Evolutionary conservation across 768 basidiomycete species (phyloP), one percentile per base, ranked within the genome.

Genomic region (Russula brevipes): DNA sequence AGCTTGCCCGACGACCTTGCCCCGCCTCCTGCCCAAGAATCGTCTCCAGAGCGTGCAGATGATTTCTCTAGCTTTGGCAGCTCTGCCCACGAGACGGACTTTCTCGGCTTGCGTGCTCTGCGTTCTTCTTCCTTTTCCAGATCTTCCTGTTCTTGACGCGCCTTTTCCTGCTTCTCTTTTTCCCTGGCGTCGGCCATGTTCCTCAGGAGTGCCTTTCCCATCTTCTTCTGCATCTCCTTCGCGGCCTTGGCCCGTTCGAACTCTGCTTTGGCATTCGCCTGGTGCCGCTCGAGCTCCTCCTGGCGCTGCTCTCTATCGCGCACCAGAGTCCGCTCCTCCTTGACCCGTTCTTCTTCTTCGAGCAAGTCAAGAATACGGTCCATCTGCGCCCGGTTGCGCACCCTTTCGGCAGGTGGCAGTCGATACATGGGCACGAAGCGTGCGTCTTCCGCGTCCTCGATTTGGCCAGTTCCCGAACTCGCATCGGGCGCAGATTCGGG

Each of bases 141-240:
- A 7, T 75, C 70, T 55, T 76, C 72, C 56, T 74, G 70, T 1
- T 70, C 71, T 54, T 72, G 68, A 17, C 60, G 72, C n/a, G 61
- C 69, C 59, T 71, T 67, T 41, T 71, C 76, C 55, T 74, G 73
- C 35, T 77, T 75, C 41, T 75, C 79, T 42, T 74, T 69, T 59
- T 77, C 76, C 56, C 73, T 76, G 17, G 76, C 72, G 50, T 79
- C 73, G 6, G 77, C 73, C 59, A 81, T 70, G 60, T 79, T 79
- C 51, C 73, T 72, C 45, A 91, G 61, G 44, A 91, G 76, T 0
- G 87, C 84, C 67, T 80, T 84, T 2, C 88, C 89, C 87, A 92
- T 89, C 75, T 84, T 88, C 77, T 84, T 87, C 72, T 89, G 88
- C 71, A 89, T 74, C 61, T 86, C 78, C 45, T 72, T 75, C 19